Evolutionary conservation across 306 rosid species (phyloP).

Genomic region (Inga oerstediana): DNA sequence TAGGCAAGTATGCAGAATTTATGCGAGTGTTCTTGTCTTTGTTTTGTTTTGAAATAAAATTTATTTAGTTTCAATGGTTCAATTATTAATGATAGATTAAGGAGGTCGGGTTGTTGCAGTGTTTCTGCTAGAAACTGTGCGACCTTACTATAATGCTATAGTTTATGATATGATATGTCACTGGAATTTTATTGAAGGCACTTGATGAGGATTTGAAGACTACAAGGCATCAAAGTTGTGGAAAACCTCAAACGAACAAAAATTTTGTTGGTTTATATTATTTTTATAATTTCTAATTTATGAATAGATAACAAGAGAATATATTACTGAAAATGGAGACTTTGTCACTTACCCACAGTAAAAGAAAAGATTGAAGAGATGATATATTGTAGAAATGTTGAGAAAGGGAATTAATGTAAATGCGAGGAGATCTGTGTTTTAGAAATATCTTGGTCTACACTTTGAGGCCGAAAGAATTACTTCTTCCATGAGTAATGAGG

Average conservation of each 20-base stretch:
- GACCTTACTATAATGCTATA: constrained; percentile 5
- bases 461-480: neutral
- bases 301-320: neutral
- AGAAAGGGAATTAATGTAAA: neutral
- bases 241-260: constrained; percentile 19
- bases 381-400: neutral
- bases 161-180: neutral
- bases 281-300: neutral
- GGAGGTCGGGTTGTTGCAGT: neutral
- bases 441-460: neutral
- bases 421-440: neutral
- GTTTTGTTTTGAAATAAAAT: neutral
- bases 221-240: constrained; percentile 20
- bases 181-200: neutral
- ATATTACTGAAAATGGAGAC: neutral
- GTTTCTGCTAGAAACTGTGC: constrained; percentile 14
- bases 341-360: neutral
- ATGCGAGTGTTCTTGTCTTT: neutral
- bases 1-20: constrained; percentile 63
- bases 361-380: no score
- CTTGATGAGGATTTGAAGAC: constrained; percentile 15
- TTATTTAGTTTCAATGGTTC: constrained; percentile 12
- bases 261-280: neutral
- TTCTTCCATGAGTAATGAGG: neutral
- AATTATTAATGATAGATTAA: constrained; percentile 12